A percentile compares a stretch with the other conserved stretches of the same genome.
Conservation (phyloP, 1,139 yeast genomes). For the Pichia sp. region DNA sequence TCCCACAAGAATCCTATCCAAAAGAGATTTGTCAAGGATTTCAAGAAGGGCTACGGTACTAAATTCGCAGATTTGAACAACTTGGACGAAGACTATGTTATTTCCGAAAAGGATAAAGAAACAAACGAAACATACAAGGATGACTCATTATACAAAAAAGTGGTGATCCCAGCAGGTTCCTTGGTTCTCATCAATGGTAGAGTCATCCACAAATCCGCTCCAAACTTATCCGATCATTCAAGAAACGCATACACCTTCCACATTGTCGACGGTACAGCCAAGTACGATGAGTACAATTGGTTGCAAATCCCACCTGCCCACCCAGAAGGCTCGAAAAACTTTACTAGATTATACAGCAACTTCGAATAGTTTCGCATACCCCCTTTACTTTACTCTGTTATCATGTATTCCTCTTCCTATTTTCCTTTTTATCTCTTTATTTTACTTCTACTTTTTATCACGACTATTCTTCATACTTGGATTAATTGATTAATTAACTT, state of each 20-base stretch:
- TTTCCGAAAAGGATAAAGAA: conserved; percentile 28
- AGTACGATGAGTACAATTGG: conserved; percentile 71
- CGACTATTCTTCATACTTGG: no score
- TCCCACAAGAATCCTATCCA: conserved; percentile 62
- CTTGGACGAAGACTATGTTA: conserved; percentile 23
- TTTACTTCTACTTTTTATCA: no score
- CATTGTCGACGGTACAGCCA: conserved; percentile 61
- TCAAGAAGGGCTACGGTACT: conserved; percentile 50
- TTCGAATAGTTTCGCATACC: conserved; percentile 11
- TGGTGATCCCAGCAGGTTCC: conserved; percentile 72
- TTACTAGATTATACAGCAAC: conserved; percentile 43
- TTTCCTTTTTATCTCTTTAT: neutral
- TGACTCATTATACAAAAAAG: conserved; percentile 42
- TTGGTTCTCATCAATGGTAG: conserved; percentile 67
- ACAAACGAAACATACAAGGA: conserved; percentile 20
- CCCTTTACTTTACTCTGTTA: neutral
- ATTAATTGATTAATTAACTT: no score
- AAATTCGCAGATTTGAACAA: conserved; percentile 37
- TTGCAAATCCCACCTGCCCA: conserved; percentile 65
- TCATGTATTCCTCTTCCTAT: neutral
- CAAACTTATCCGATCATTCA: conserved; percentile 52
- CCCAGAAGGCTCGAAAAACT: conserved; percentile 55
- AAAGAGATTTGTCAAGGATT: conserved; percentile 63
- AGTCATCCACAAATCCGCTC: conserved; percentile 70
- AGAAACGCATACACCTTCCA: conserved; percentile 82